Conservation (phyloP, 2,329 filamentous ascomycete genomes). For the Scedosporium aurantiacum region DNA sequence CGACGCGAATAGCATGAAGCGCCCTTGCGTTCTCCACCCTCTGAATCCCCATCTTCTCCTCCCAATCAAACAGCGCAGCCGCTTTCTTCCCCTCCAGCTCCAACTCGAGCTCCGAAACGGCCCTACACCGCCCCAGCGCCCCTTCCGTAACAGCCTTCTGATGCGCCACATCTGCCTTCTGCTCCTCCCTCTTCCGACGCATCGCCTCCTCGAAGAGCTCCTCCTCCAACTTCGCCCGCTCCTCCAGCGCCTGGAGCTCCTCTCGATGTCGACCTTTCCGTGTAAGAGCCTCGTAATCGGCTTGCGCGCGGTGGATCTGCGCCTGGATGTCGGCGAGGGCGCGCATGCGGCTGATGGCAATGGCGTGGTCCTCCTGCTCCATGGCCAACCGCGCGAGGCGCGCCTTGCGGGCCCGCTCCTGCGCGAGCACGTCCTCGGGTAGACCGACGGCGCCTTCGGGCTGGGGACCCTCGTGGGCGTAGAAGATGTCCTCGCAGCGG, state of each 20-base stretch:
- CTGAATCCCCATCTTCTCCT: slow-evolving; percentile 32
- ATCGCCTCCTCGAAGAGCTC: slow-evolving; percentile 12
- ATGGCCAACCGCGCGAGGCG: slow-evolving; percentile 31
- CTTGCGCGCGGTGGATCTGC: slow-evolving; percentile 35
- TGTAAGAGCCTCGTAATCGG: slow-evolving; percentile 36
- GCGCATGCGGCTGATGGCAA: slow-evolving; percentile 34
- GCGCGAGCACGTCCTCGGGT: slow-evolving; percentile 35
- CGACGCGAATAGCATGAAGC: slow-evolving; percentile 35
- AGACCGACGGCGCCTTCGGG: slow-evolving; percentile 42
- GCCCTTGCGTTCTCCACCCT: slow-evolving; percentile 37
- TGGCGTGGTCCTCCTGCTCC: slow-evolving; percentile 37
- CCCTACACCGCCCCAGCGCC: slow-evolving; percentile 29
- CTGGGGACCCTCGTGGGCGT: slow-evolving; percentile 40
- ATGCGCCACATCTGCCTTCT: slow-evolving; percentile 29
- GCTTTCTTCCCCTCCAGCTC: slow-evolving; percentile 33
- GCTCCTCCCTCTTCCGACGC: slow-evolving; percentile 23
- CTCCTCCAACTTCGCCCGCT: slow-evolving; percentile 19
- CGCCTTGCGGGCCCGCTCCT: slow-evolving; percentile 39
- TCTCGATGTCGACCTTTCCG: background rate
- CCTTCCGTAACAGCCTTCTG: slow-evolving; percentile 36
- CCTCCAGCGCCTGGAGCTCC: slow-evolving; percentile 19
- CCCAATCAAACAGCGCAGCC: slow-evolving; percentile 36
- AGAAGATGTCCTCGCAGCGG: slow-evolving; percentile 41
- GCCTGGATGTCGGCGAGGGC: slow-evolving; percentile 41
- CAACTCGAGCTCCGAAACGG: slow-evolving; percentile 35